Evolutionary conservation across 495 filamentous ascomycete species (phyloP), one percentile per base, ranked within the genome.

Genomic region (Penicillium mononematosum): DNA sequence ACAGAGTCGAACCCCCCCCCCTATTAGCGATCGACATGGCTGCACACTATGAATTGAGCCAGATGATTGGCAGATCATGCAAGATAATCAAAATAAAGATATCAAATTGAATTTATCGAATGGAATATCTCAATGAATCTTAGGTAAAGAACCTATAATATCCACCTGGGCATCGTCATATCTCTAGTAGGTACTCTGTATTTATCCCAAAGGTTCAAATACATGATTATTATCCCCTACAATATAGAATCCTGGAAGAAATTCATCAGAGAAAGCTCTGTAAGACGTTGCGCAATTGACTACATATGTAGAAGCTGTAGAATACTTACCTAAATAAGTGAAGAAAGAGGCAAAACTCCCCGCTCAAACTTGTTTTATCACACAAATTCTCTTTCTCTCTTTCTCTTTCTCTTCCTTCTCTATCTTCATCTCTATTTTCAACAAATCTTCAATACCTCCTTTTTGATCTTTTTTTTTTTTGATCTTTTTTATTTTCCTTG

Each of bases 51-150:
- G 2, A 8, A 51, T 51, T 27, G 49, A 19, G 42, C 10, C 11
- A 19, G 20, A 12, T 54, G 27, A 45, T 54, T 45, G 52, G 41
- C 29, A 38, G 52, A 17, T 16, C 25, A 14, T 45, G 38, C 25
- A 31, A 14, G 19, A 41, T 51, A 51, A 24, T 24, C n/a, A 22
- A 44, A 43, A 43, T 43, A 11, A 38, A 38, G 34, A 36, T 31
- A 31, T 11, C 9, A 10, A 31, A 31, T 27, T 27, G 27, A 29
- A 25, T 25, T 25, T 0, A 25, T 25, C 24, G 24, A 24, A 24
- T 24, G 22, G 5, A 25, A 25, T 25, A 25, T 25, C 24, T 25
- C 5, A 25, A 25, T 25, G 24, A 6, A 25, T 25, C 38, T 41
- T 9, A 41, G 22, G 4, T 24, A 17, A 10, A 4, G 31, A 29